Conservation (phyloP, 139 green algal genomes). For the Axilococcus clingmanii region DNA sequence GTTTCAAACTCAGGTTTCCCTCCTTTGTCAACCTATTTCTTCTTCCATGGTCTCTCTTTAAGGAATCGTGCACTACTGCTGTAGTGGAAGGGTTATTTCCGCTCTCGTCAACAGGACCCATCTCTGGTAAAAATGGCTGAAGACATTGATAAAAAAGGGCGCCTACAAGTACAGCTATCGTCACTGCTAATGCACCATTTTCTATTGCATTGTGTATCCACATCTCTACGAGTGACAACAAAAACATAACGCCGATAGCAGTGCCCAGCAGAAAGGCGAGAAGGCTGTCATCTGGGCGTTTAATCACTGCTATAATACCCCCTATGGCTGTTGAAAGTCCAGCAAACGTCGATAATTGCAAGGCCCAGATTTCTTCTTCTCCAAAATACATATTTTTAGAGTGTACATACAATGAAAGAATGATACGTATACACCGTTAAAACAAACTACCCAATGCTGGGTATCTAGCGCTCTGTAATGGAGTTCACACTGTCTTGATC, state of each 20-base stretch:
- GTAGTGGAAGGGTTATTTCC: not conserved
- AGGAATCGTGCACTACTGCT: not conserved
- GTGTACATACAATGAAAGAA: too few species aligned
- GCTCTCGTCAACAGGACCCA: constrained; percentile 15
- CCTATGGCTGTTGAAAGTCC: constrained; percentile 57
- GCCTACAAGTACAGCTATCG: constrained; percentile 21
- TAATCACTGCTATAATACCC: constrained; percentile 49
- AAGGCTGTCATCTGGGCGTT: constrained; percentile 37
- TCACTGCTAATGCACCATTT: constrained; percentile 32
- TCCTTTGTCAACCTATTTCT: not conserved
- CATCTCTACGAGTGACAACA: constrained; percentile 69
- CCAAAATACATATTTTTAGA: too few species aligned
- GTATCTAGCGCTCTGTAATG: too few species aligned
- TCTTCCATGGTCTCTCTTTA: not conserved
- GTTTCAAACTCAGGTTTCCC: not conserved
- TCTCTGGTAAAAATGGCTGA: constrained; percentile 52
- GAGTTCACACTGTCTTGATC: too few species aligned
- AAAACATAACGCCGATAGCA: constrained; percentile 67
- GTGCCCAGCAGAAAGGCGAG: constrained; percentile 69
- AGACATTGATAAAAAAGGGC: constrained; percentile 39
- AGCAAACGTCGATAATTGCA: constrained; percentile 38
- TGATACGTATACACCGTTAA: too few species aligned
- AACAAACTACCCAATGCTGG: too few species aligned
- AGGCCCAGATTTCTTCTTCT: constrained; percentile 23
- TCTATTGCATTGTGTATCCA: constrained; percentile 55